Evolutionary conservation across 441 rosid genomes (phyloP), one percentile per base, ranked within the genome.

Genomic region (Pelargonium myrrhifolium): DNA sequence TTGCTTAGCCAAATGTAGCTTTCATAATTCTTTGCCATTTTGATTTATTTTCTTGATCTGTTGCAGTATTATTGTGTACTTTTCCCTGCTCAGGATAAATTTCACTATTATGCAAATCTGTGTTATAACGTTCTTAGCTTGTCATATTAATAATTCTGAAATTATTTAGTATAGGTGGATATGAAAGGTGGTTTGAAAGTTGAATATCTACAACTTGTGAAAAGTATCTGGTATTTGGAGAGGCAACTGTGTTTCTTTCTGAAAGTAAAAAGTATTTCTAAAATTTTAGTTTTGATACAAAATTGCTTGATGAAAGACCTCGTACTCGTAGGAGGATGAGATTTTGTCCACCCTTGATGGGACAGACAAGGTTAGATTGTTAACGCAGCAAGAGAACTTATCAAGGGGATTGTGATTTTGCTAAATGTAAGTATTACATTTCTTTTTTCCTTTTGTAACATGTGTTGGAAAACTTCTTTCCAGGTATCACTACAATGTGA

Each of bases 401-500:
- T 42, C 14, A 12, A 9, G 10, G 10, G 47, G 14, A 42, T 42
- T 42, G 47, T 8, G 11, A 42, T 9, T 42, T 42, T 12, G 10
- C 47, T 42, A 42, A 73, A 71, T 68, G 67, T 24, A 31, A 51
- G 49, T 73, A 15, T 70, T 49, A 53, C 72, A 53, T 22, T 3
- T 1, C 5, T 18, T 1, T 18, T 6, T 56, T 56, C 26, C 14
- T 8, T 9, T 45, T 1, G n/a, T 45, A 45, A n/a, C 15, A 9
- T 10, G 53, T n/a, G 5, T 45, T 45, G 53, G 6, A 45, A 45
- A 45, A 20, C 9, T 53, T 22, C 35, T 4, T 60, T 24, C 10
- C 73, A 85, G 86, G 69, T 85, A 85, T 64, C 87, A 85, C 62
- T 83, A 78, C 68, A 83, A 85, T 63, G 86, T 85, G 60, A 72